phyloP scores from a whole-genome alignment of 2,329 filamentous ascomycete genomes.

The Didymella glomerata region DNA sequence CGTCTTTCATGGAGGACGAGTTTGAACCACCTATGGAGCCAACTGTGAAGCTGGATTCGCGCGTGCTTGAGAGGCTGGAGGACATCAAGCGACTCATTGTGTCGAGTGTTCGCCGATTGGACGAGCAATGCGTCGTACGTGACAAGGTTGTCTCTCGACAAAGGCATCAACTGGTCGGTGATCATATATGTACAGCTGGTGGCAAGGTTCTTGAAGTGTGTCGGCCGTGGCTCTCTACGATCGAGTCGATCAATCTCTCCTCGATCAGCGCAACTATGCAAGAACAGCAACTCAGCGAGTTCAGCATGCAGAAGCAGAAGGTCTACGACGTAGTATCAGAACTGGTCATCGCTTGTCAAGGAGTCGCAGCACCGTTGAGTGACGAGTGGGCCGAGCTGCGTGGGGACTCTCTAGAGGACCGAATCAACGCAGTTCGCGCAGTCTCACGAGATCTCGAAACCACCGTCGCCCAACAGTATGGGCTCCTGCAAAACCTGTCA shows the following conservation, averaged over 20 bases:
- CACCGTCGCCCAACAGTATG: slow-evolving; percentile 85
- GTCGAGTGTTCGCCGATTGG: slow-evolving; percentile 84
- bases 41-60: slow-evolving; percentile 75
- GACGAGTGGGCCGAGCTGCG: slow-evolving; percentile 97
- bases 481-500: slow-evolving; percentile 84
- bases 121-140: slow-evolving; percentile 78
- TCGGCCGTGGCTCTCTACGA: slow-evolving; percentile 85
- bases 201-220: slow-evolving; percentile 86
- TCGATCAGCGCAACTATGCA: slow-evolving; percentile 79
- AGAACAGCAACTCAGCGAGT: slow-evolving; percentile 85
- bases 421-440: slow-evolving; percentile 79
- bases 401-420: slow-evolving; percentile 86
- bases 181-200: slow-evolving; percentile 80
- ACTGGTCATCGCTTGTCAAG: slow-evolving; percentile 84
- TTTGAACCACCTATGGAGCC: slow-evolving; percentile 78
- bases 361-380: slow-evolving; percentile 86
- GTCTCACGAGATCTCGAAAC: slow-evolving; percentile 84
- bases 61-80: slow-evolving; percentile 82
- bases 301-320: slow-evolving; percentile 88
- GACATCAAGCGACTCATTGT: slow-evolving; percentile 85
- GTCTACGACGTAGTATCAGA: slow-evolving; percentile 94
- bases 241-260: slow-evolving; percentile 91
- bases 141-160: slow-evolving; percentile 84
- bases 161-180: slow-evolving; percentile 80
- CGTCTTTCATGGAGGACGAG: slow-evolving; percentile 83